Evolutionary conservation across 2,329 filamentous ascomycete genomes (phyloP).

Genomic region (Calonectria hongkongensis): DNA sequence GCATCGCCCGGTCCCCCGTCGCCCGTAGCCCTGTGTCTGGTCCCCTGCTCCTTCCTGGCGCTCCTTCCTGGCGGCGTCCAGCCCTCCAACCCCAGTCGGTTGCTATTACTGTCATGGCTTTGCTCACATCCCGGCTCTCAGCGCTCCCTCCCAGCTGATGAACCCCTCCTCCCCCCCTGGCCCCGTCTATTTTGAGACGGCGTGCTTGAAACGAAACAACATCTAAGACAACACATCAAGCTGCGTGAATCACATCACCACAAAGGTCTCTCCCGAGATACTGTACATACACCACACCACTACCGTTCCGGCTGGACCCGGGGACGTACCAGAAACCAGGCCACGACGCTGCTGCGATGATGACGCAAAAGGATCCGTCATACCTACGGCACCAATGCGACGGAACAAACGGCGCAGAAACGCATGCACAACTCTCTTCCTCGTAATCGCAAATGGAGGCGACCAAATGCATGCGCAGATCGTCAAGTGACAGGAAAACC

Average conservation of each 20-base stretch:
- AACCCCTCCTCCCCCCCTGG: conserved; percentile 22
- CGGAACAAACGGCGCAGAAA: conserved; percentile 25
- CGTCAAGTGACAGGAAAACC: conserved; percentile 9
- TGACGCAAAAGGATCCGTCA: conserved; percentile 11
- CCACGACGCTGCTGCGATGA: background rate
- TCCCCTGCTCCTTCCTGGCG: background rate
- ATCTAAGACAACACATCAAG: conserved; percentile 14
- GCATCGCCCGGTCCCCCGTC: conserved; percentile 2
- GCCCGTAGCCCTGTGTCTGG: background rate
- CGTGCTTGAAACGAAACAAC: conserved; percentile 33
- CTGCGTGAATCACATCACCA: conserved; percentile 11
- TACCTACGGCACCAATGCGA: conserved; percentile 5
- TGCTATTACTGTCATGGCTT: conserved; percentile 31
- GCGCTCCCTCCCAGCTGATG: background rate
- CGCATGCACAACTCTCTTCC: background rate
- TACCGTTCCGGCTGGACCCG: conserved; percentile 16
- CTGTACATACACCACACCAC: background rate
- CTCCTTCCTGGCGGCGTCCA: conserved; percentile 10
- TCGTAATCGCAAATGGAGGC: conserved; percentile 25
- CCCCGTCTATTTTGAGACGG: conserved; percentile 36
- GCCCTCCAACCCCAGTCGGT: conserved; percentile 11
- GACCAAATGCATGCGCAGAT: background rate
- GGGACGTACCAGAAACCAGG: conserved; percentile 21
- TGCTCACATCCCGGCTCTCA: conserved; percentile 5
- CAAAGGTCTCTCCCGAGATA: background rate